Evolutionary conservation across 805 yeast genomes (phyloP).

Genomic region (Saccharomycopsis olivae): DNA sequence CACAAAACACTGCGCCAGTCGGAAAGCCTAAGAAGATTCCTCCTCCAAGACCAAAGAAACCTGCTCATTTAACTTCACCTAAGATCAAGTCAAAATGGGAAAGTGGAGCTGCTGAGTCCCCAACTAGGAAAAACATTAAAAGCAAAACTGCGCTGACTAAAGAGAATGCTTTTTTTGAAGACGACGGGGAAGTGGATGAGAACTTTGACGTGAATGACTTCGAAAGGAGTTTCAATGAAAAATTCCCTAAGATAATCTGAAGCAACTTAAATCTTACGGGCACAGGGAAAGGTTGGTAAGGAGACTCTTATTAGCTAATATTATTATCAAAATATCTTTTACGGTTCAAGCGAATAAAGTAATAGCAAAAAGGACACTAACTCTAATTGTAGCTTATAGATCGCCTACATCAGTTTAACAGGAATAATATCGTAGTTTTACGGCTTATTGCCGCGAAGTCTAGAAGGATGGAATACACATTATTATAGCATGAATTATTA

Average conservation of each 20-base stretch:
- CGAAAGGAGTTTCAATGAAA: constrained; percentile 19
- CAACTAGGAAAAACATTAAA: not conserved
- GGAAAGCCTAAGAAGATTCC: constrained; percentile 13
- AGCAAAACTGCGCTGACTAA: not conserved
- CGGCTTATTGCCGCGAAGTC: too few relatives aligned
- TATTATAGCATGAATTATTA: too few relatives aligned
- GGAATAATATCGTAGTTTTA: too few relatives aligned
- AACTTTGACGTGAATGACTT: constrained; percentile 17
- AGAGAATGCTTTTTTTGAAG: constrained; percentile 17
- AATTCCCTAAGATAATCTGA: constrained; percentile 17
- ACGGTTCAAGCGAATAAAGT: too few relatives aligned
- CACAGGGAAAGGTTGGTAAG: too few relatives aligned
- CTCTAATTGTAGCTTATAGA: too few relatives aligned
- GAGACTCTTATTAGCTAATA: too few relatives aligned
- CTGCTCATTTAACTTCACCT: constrained; percentile 16
- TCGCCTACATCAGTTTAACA: too few relatives aligned
- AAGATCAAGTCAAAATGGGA: constrained; percentile 5
- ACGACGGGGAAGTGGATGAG: constrained; percentile 14
- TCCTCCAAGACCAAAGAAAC: constrained; percentile 19
- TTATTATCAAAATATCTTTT: too few relatives aligned
- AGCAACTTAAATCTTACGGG: too few relatives aligned
- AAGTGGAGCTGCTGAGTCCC: not conserved
- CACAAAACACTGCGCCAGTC: not conserved
- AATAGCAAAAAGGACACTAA: too few relatives aligned
- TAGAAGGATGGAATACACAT: too few relatives aligned